Evolutionary conservation across 1,284 basidiomycete genomes (phyloP).

Genomic region (Termitomyces sp.): DNA sequence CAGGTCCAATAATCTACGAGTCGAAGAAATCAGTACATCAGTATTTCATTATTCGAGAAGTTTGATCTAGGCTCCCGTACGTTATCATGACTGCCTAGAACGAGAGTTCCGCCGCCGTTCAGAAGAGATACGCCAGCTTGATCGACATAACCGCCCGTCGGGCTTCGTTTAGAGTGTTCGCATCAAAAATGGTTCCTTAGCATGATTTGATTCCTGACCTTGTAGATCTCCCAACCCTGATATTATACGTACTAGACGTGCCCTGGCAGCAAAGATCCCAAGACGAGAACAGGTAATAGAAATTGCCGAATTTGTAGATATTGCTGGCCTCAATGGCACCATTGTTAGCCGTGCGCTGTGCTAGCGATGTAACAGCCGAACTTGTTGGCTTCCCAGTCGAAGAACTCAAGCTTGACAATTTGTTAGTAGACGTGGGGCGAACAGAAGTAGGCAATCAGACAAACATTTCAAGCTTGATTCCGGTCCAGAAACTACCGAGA

Average conservation of each 20-base stretch:
- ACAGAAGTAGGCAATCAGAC: neutral
- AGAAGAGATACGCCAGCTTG: constrained; percentile 38
- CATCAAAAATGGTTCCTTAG: neutral
- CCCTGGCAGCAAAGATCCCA: constrained; percentile 56
- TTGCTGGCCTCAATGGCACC: constrained; percentile 45
- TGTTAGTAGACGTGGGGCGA: constrained; percentile 20
- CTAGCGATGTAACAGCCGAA: constrained; percentile 36
- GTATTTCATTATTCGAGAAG: neutral
- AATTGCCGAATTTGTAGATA: constrained; percentile 40
- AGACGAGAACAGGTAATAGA: constrained; percentile 52
- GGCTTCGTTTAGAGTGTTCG: constrained; percentile 16
- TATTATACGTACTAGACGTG: constrained; percentile 51
- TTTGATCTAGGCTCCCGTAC: constrained; percentile 21
- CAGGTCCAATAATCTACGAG: constrained; percentile 37
- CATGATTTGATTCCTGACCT: constrained; percentile 23
- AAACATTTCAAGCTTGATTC: constrained; percentile 26
- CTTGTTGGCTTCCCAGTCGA: constrained; percentile 40
- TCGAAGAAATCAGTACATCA: neutral
- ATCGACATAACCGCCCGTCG: constrained; percentile 45
- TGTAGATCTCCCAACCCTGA: constrained; percentile 47
- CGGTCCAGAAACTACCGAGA: constrained; percentile 49
- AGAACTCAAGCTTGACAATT: constrained; percentile 18
- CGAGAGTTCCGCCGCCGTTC: constrained; percentile 49
- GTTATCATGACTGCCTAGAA: constrained; percentile 42
- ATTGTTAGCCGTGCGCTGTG: constrained; percentile 35